Evolutionary conservation across 164 flowering plant species (phyloP), one percentile per base, ranked within the genome.

Genomic region (Dillenia turbinata): DNA sequence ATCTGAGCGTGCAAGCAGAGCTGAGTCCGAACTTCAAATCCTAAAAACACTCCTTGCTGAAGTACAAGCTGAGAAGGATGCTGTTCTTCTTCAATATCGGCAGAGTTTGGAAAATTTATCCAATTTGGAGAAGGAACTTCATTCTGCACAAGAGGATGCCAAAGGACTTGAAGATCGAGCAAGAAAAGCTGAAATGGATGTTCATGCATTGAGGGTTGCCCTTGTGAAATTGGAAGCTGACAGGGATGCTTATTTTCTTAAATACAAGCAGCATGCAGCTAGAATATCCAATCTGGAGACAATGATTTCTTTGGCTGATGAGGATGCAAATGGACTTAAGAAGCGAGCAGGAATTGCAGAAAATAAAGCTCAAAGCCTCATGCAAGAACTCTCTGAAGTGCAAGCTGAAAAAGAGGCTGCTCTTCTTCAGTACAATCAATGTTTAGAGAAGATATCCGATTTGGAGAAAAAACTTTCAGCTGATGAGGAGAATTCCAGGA

Each of bases 111-210:
- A 83, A 68, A 83, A 79, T 69, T 58, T 86, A 62, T 74, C 82
- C 33, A 68, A 67, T 62, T 49, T 85, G 63, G 90, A 87, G 68
- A 66, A 65, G 16, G 83, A 79, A 47, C 78, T 87, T 45, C 59
- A 58, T 60, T 26, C 54, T 71, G 81, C 84, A 3, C 77, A 79
- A 60, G 68, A 66, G 17, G 74, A 78, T 69, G 79, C 79, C 45
- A 69, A 53, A 47, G 72, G 59, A 19, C 85, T 82, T 40, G 70
- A 68, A 67, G 86, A 83, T 43, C 70, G 75, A 62, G 83, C 87
- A 43, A 75, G 72, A 63, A 77, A 69, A 70, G 90, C 90, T 16
- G 90, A 83, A 76, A 71, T 63, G 64, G 88, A 89, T 68, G 78
- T 73, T 53, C 66, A 69, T 53, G 62, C 67, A 12, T 49, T 87